These are phyloP conservation scores for Venturia effusa DNA, from an alignment of 2,329 filamentous ascomycete species.

Conservation along the genomic window DNA sequence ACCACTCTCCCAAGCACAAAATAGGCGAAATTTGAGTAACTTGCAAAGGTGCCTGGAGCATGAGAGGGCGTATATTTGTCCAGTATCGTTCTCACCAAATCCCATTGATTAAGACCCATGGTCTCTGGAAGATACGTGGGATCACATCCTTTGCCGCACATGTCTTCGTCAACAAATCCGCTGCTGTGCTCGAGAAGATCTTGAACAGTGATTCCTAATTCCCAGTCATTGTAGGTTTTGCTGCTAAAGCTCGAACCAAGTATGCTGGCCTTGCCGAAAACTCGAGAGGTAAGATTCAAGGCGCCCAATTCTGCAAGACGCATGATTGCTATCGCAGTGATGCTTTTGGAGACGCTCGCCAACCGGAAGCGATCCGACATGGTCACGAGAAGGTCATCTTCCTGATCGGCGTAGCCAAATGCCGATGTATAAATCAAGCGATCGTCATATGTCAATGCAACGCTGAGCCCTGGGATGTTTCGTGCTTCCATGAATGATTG, in stretches of 20 bases:
- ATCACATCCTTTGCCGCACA: conserved; percentile 8
- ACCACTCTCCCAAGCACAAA: conserved; percentile 9
- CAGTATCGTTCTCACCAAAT: conserved; percentile 8
- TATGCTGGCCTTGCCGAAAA: conserved; percentile 7
- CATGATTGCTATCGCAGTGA: conserved; percentile 12
- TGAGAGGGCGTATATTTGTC: conserved; percentile 5
- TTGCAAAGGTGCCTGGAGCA: conserved; percentile 9
- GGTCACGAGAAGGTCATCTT: not conserved
- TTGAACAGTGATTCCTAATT: conserved; percentile 8
- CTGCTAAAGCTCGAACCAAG: conserved; percentile 3
- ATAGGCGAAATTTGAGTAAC: conserved; percentile 11
- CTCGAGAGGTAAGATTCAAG: not conserved
- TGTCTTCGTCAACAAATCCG: conserved; percentile 9
- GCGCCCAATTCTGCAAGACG: conserved; percentile 3
- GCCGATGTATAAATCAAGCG: conserved; percentile 7
- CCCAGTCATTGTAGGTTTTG: conserved; percentile 9
- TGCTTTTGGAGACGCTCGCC: conserved; percentile 11
- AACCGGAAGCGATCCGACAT: conserved; percentile 11
- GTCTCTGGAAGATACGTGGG: conserved; percentile 3
- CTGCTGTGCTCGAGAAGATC: conserved; percentile 10
- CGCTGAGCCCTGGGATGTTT: conserved; percentile 9
- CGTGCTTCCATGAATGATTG: conserved; percentile 4
- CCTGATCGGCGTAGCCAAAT: conserved; percentile 7
- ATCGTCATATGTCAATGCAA: conserved; percentile 8
- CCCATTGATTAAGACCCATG: conserved; percentile 8